Base-by-base conservation (phyloP, 2,329 filamentous ascomycete genomes). In the Nannizziopsis barbatae region DNA sequence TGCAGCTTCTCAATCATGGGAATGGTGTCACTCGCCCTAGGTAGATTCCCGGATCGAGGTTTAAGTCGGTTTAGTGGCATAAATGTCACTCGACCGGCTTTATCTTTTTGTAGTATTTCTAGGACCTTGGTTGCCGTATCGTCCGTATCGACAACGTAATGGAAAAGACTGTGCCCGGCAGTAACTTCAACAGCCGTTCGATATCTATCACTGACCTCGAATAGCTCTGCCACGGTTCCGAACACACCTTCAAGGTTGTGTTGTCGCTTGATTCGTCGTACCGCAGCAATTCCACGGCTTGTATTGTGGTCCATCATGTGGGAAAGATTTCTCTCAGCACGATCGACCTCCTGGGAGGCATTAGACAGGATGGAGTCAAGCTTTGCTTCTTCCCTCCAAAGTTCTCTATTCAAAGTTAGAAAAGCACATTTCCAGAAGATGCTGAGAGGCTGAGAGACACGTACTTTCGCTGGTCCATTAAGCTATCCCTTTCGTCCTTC, bases 61-160 rank as follows among this genome's bases (percentile, higher is more conserved):
- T 80, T 80, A 31, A 98, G 71, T 54, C 89, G 82, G 54, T 87
- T 90, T 15, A 98, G 73, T 0, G 92, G 92, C 76, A 96, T 90
- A 60, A 95, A 95, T 0, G 93, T 98, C 14, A 98, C 77, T 61
- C 92, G 80, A 10, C 92, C 92, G 12, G 84, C 83, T 52, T 81
- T 84, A 56, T 86, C 80, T 55, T 81, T 82, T 62, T 88, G 84
- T 22, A 98, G 73, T 11, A 81, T 77, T 56, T 90, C 84, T 38
- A 92, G 80, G 31, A 95, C 77, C 56, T 80, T 79, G 1, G 86
- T 87, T 0, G 89, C 88, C 0, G 89, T 95, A 36, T 84, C 80
- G 52, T 93, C 87, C 43, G 84, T 90, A 63, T 98, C 90, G 38
- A 96, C 90, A 9, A 98, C 81, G 56, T 95, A 95, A 66, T 98